A percentile compares a stretch with the other conserved stretches of the same genome.
Evolutionary conservation across 331 rosid species (phyloP).

Genomic region (Acacia pycnantha): DNA sequence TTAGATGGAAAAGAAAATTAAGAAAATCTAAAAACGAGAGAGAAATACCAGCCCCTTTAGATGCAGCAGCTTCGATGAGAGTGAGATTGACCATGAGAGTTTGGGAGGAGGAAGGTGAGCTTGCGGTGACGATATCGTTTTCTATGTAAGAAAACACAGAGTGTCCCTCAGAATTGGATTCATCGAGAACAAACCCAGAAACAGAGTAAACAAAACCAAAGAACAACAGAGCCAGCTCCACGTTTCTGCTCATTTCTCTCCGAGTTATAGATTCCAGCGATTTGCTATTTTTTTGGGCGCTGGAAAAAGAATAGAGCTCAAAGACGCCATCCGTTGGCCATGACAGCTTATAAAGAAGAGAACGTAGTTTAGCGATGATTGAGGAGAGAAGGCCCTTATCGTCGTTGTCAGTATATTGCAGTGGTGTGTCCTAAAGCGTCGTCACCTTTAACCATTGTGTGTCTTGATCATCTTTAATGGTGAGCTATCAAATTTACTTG

Average conservation of each 20-base stretch:
- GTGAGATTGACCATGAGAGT: conserved; percentile 67
- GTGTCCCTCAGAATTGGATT: conserved; percentile 34
- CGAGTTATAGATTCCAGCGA: background rate
- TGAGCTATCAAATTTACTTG: background rate
- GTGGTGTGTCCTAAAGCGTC: background rate
- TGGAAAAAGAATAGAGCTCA: background rate
- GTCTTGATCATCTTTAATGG: background rate
- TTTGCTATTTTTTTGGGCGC: background rate
- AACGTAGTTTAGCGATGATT: background rate
- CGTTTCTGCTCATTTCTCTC: background rate
- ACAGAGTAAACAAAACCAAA: conserved; percentile 31
- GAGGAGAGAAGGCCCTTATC: conserved; percentile 21
- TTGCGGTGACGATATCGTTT: conserved; percentile 26
- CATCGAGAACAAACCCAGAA: conserved; percentile 40
- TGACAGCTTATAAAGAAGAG: background rate
- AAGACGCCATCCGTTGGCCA: background rate
- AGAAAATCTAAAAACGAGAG: background rate
- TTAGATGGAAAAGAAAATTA: background rate
- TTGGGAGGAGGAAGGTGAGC: conserved; percentile 24
- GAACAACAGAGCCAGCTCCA: conserved; percentile 44
- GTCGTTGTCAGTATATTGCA: background rate
- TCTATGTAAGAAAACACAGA: conserved; percentile 40
- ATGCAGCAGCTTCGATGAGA: conserved; percentile 68
- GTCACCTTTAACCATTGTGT: background rate
- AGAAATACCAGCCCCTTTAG: conserved; percentile 66